phyloP scores from a whole-genome alignment of 2,329 filamentous ascomycete species.

The Aureobasidium uvarum region DNA sequence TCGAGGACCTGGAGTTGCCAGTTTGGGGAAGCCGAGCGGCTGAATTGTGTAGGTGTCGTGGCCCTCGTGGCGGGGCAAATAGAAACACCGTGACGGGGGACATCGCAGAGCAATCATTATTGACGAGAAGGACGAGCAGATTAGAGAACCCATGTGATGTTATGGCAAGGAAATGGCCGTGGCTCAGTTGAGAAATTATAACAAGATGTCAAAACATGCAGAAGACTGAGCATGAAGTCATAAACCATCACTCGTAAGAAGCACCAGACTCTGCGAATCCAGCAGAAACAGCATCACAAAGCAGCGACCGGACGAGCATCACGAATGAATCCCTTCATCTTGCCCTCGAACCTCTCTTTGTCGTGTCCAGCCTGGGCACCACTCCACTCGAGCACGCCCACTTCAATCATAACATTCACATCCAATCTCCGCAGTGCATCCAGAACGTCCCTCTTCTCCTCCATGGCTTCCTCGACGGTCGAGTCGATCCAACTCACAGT shows the following conservation, averaged over 20 bases:
- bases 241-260: neutral
- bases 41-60: neutral
- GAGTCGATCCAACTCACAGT: conserved; percentile 39
- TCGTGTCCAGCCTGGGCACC: conserved; percentile 4
- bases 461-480: conserved; percentile 33
- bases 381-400: conserved; percentile 31
- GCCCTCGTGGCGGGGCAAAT: neutral
- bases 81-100: neutral
- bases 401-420: conserved; percentile 30
- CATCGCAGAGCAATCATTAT: neutral
- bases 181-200: neutral
- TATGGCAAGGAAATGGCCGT: neutral
- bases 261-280: neutral
- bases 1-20: neutral
- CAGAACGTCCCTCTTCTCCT: conserved; percentile 35
- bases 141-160: neutral
- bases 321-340: neutral
- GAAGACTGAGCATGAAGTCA: neutral
- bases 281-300: neutral
- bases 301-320: neutral
- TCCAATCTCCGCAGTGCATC: conserved; percentile 30
- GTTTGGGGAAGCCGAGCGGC: conserved; percentile 6
- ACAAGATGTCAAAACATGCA: neutral
- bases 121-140: neutral
- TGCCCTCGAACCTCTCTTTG: neutral